These are phyloP conservation scores for Aspergillus brunneoviolaceus DNA, from an alignment of 2,329 filamentous ascomycete species.

Conservation along the genomic window DNA sequence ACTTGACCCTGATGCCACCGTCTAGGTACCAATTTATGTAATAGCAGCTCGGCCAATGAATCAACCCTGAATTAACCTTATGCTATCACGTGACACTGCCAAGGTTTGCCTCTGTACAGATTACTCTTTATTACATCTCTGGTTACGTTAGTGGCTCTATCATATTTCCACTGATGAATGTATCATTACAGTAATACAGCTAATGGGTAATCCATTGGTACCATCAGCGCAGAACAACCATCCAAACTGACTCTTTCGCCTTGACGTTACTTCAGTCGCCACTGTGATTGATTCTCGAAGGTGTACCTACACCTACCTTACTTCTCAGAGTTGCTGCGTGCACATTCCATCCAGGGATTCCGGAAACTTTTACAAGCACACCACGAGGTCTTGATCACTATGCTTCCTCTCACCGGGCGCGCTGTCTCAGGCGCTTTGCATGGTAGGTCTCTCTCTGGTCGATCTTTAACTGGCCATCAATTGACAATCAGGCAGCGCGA, in stretches of 20 bases:
- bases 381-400: constrained; percentile 7
- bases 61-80: neutral
- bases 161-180: neutral
- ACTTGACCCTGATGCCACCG: too few relatives aligned
- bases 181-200: constrained; percentile 7
- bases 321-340: neutral
- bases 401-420: constrained; percentile 30
- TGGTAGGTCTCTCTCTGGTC: constrained; percentile 22
- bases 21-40: too few relatives aligned
- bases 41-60: neutral
- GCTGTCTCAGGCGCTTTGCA: constrained; percentile 28
- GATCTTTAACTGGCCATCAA: constrained; percentile 2
- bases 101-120: neutral
- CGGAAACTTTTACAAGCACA: neutral
- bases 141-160: neutral
- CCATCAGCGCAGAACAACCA: constrained; percentile 15
- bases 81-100: neutral
- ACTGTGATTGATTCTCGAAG: neutral
- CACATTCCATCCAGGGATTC: too few relatives aligned
- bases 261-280: constrained; percentile 1
- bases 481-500: constrained; percentile 29
- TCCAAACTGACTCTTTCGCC: constrained; percentile 7
- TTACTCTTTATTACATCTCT: neutral
- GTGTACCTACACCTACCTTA: neutral
- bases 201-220: constrained; percentile 5